phyloP scores from a whole-genome alignment of 2,329 filamentous ascomycete genomes.

The Westerdykella sp. region DNA sequence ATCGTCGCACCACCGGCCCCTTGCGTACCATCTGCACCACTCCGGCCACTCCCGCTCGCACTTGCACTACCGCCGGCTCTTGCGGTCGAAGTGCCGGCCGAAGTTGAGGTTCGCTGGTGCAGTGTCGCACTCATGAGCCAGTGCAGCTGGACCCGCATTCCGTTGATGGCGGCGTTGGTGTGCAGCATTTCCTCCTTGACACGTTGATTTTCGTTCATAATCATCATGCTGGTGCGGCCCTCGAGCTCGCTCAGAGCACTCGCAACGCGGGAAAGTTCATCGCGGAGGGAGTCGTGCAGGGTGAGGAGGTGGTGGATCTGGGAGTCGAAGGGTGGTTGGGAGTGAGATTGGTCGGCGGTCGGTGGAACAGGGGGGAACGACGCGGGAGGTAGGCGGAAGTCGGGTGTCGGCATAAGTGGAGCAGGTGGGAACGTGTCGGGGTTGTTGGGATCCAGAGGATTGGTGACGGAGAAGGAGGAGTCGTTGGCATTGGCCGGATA shows the following conservation, averaged over 20 bases:
- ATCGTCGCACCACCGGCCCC: conserved; percentile 21
- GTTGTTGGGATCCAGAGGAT: conserved; percentile 30
- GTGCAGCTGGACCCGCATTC: conserved; percentile 55
- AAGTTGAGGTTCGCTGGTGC: conserved; percentile 35
- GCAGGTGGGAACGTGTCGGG: conserved; percentile 24
- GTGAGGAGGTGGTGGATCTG: conserved; percentile 54
- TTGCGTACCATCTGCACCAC: conserved; percentile 15
- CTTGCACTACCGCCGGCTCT: conserved; percentile 18
- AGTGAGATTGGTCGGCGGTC: conserved; percentile 15
- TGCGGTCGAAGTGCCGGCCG: conserved; percentile 19
- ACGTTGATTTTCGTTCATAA: conserved; percentile 57
- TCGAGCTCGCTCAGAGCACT: conserved; percentile 54
- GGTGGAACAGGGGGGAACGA: conserved; percentile 28
- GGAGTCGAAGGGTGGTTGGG: conserved; percentile 39
- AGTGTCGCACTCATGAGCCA: conserved; percentile 56
- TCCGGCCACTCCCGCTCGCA: conserved; percentile 16
- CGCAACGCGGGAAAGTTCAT: conserved; percentile 52
- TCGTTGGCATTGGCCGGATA: conserved; percentile 30
- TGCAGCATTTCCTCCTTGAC: conserved; percentile 58
- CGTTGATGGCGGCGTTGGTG: conserved; percentile 54
- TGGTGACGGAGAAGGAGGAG: conserved; percentile 27
- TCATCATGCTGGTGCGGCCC: conserved; percentile 55
- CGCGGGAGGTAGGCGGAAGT: conserved; percentile 31
- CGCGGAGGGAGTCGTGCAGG: conserved; percentile 55
- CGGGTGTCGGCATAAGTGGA: conserved; percentile 28